Evolutionary conservation across 768 basidiomycete genomes (phyloP), one percentile per base, ranked within the genome.

Genomic region (Pleurotus sapidus): DNA sequence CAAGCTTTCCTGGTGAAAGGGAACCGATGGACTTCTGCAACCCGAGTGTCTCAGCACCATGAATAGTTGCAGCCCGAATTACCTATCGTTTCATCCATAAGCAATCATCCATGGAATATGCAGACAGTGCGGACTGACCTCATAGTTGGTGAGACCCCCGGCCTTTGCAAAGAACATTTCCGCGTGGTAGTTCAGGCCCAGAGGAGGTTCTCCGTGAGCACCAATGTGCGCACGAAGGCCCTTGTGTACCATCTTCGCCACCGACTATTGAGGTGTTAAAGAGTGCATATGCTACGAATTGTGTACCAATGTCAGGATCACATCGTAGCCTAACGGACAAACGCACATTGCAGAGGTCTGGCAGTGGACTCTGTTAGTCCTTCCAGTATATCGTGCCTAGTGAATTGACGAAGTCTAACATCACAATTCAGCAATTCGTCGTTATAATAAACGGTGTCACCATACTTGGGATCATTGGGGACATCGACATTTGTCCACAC

Each of bases 181-280:
- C 17, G 83, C 81, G 58, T 91, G 89, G 61, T 90, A 91, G 71
- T 87, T 88, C n/a, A 86, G 64, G 0, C 89, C 89, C 9, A 88
- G 67, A 0, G 89, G 88, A 2, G 82, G 79, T 66, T 89, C 85
- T 15, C 89, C 89, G 63, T 91, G 89, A 0, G 88, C 88, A 20
- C 88, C 89, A 57, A 91, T 85, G 61, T 87, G 83, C 2, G 84
- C 76, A 23, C 76, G 72, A 14, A 89, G 67, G 11, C 88, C 88
- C 56, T 77, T 80, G 25, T 77, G 69, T 17, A 89, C 83, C 86
- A 91, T 86, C 64, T 84, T 82, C 0, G 87, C 84, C 8, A 85
- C 77, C 2, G 88, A 88, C 9, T n/a, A 70, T 72, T 5, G 88
- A 89, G 3, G 84, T 86, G 62, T 91, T 91, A 68, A 83, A 89